Conservation (phyloP, 176 grass and related monocot species). For the Luzula sylvatica region DNA sequence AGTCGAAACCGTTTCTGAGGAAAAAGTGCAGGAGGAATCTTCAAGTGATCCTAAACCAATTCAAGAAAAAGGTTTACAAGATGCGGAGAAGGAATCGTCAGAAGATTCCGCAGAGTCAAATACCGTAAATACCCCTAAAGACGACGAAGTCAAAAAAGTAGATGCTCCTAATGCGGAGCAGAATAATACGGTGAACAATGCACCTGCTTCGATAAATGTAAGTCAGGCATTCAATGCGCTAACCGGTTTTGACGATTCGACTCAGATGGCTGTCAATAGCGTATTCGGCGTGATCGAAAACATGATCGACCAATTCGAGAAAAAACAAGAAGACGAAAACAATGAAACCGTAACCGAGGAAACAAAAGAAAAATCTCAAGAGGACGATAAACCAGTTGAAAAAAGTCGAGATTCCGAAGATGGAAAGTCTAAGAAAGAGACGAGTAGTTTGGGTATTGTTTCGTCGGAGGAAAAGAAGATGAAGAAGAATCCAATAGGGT, state of each 20-base stretch:
- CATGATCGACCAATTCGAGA: constrained; percentile 83
- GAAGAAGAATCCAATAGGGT: constrained; percentile 17
- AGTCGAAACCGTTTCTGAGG: neutral
- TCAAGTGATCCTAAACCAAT: neutral
- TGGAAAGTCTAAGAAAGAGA: constrained; percentile 14
- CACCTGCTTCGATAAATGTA: constrained; percentile 40
- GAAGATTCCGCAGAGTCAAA: neutral
- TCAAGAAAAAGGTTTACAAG: constrained; percentile 5
- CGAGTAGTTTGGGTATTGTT: constrained; percentile 21
- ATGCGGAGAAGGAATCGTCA: constrained; percentile 1
- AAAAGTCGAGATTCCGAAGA: constrained; percentile 14
- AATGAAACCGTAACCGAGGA: constrained; percentile 7
- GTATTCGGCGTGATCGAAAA: constrained; percentile 89
- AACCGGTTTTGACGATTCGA: constrained; percentile 95
- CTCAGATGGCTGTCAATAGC: constrained; percentile 91
- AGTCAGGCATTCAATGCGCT: constrained; percentile 83
- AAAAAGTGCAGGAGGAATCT: too few species aligned
- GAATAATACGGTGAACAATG: constrained; percentile 3
- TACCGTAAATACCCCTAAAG: constrained; percentile 2
- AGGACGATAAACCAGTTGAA: neutral
- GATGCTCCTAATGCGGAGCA: constrained; percentile 20
- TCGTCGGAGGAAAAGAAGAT: constrained; percentile 30
- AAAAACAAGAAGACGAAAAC: constrained; percentile 39
- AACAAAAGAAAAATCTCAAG: constrained; percentile 2
- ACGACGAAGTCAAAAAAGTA: constrained; percentile 17